These are phyloP conservation scores for Claviceps sp. DNA, from an alignment of 2,329 filamentous ascomycete genomes.

Conservation along the genomic window DNA sequence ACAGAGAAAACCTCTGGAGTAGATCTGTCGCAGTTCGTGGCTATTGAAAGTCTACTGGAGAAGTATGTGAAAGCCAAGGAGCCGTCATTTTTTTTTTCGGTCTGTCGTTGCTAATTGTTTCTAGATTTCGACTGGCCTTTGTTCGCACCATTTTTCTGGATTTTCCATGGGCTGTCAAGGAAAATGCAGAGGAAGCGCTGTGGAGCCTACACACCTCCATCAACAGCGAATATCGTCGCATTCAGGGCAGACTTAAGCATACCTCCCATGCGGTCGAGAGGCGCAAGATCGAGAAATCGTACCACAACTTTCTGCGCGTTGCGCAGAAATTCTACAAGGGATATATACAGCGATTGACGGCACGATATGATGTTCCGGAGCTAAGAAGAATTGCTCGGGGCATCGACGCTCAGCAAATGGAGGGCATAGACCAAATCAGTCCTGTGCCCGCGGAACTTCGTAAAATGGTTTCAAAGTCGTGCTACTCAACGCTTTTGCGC, in stretches of 20 bases:
- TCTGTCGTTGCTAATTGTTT: background rate
- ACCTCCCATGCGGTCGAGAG: conserved; percentile 45
- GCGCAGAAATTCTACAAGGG: conserved; percentile 80
- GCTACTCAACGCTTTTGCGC: conserved; percentile 70
- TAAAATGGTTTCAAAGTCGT: conserved; percentile 54
- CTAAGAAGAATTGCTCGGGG: conserved; percentile 29
- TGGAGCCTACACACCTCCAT: conserved; percentile 71
- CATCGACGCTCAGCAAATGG: conserved; percentile 29
- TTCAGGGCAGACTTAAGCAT: conserved; percentile 42
- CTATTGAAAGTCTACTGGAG: conserved; percentile 28
- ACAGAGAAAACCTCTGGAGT: conserved; percentile 20
- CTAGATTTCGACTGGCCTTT: conserved; percentile 50
- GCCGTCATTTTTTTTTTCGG: background rate
- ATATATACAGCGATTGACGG: conserved; percentile 66
- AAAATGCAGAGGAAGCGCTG: conserved; percentile 55
- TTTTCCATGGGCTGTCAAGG: conserved; percentile 48
- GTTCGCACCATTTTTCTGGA: conserved; percentile 62
- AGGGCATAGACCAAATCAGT: conserved; percentile 29
- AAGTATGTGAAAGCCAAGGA: conserved; percentile 17
- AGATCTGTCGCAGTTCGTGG: conserved; percentile 29
- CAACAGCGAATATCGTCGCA: conserved; percentile 64
- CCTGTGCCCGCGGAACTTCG: conserved; percentile 36
- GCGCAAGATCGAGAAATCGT: conserved; percentile 70
- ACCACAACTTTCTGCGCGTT: conserved; percentile 72
- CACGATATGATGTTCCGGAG: conserved; percentile 40